These are phyloP conservation scores for Diaporthe velutina DNA, from an alignment of 2,329 filamentous ascomycete species.

Conservation along the genomic window DNA sequence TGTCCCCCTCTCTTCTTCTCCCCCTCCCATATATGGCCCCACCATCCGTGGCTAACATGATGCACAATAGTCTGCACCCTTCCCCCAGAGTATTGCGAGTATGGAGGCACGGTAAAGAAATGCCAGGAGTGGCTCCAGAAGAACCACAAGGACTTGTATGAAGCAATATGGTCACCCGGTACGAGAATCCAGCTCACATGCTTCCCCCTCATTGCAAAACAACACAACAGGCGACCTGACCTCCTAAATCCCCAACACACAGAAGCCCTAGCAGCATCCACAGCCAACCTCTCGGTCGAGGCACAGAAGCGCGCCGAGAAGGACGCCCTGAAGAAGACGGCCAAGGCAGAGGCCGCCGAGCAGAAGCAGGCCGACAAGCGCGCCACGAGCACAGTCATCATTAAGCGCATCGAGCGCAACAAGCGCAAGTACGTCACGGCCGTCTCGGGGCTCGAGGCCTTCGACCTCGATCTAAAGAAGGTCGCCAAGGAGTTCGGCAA, in stretches of 20 bases:
- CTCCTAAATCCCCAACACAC: slow-evolving; percentile 27
- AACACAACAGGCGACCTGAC: slow-evolving; percentile 25
- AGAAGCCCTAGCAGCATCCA: slow-evolving; percentile 87
- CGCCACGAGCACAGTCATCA: slow-evolving; percentile 84
- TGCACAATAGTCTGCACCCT: slow-evolving; percentile 69
- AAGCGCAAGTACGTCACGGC: slow-evolving; percentile 98
- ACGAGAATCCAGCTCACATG: slow-evolving; percentile 41
- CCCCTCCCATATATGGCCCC: slow-evolving; percentile 21
- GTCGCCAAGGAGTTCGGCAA: slow-evolving; percentile 95
- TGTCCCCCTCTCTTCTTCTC: slow-evolving; percentile 36
- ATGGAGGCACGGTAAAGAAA: slow-evolving; percentile 95
- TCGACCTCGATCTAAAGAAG: slow-evolving; percentile 95
- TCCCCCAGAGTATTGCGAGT: slow-evolving; percentile 93
- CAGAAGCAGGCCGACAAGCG: slow-evolving; percentile 86
- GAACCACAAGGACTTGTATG: slow-evolving; percentile 80
- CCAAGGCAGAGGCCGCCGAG: slow-evolving; percentile 90
- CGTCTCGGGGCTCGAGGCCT: slow-evolving; percentile 89
- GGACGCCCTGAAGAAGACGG: slow-evolving; percentile 96
- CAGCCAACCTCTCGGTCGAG: slow-evolving; percentile 87
- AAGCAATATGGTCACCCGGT: slow-evolving; percentile 89
- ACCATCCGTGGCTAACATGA: slow-evolving; percentile 38
- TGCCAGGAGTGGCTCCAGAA: slow-evolving; percentile 95
- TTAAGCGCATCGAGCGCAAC: slow-evolving; percentile 98
- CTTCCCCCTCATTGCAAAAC: slow-evolving; percentile 13
- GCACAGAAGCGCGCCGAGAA: slow-evolving; percentile 96